phyloP scores from a whole-genome alignment of 768 basidiomycete genomes.

The Mycena alexandri region DNA sequence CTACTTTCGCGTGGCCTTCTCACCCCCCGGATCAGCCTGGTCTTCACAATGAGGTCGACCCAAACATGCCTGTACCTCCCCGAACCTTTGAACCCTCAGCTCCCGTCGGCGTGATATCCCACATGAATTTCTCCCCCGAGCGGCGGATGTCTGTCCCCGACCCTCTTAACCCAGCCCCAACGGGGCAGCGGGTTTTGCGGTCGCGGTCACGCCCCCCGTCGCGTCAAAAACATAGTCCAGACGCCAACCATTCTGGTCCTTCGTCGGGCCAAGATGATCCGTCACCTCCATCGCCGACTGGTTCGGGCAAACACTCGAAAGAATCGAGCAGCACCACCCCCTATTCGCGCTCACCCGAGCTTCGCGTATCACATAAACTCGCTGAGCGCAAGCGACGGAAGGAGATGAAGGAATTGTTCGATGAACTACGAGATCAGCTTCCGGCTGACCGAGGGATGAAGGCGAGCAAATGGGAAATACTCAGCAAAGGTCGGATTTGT shows the following conservation, averaged over 20 bases:
- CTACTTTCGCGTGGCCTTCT: conserved; percentile 80
- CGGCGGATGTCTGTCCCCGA: conserved; percentile 85
- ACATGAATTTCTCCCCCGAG: conserved; percentile 70
- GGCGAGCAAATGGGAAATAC: conserved; percentile 98
- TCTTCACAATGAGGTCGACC: conserved; percentile 59
- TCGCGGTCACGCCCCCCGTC: conserved; percentile 81
- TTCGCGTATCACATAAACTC: conserved; percentile 95
- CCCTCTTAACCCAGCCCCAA: conserved; percentile 54
- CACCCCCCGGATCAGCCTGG: conserved; percentile 50
- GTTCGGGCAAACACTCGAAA: conserved; percentile 56
- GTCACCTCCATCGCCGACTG: conserved; percentile 51
- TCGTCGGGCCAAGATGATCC: conserved; percentile 61
- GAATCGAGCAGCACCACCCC: conserved; percentile 74
- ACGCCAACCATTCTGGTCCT: conserved; percentile 56
- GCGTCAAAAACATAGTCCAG: conserved; percentile 62
- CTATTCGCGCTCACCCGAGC: conserved; percentile 95
- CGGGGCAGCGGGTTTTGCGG: conserved; percentile 65
- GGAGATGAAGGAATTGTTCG: conserved; percentile 99
- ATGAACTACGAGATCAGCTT: conserved; percentile 93
- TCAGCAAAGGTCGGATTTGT: conserved; percentile 84
- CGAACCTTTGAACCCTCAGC: conserved; percentile 64
- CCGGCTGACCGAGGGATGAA: conserved; percentile 96
- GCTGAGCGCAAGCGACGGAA: conserved; percentile 97
- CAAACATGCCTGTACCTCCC: conserved; percentile 54
- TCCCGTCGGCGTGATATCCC: conserved; percentile 67